Base-by-base conservation (phyloP, 352 stramenopile genomes). In the Elongisporangium senticosum region DNA sequence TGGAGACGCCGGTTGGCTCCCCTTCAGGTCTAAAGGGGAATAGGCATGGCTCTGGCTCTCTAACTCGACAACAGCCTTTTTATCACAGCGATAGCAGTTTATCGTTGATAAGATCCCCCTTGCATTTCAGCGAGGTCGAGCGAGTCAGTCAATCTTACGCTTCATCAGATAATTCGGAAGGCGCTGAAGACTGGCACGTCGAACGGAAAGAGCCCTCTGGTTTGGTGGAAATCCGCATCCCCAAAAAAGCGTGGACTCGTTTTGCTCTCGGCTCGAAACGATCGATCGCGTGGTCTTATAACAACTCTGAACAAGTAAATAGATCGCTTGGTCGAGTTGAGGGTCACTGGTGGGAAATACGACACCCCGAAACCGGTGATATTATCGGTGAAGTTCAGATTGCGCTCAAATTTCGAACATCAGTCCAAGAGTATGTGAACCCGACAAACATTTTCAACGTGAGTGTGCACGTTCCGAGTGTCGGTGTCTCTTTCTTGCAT, bases 281-380 rank as follows among this genome's bases (percentile, higher is more conserved):
- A 24, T 91, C 84, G 0, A 88, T 91, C 53, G 81, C 84, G 43
- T 77, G 86, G 61, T 89, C 84, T 2, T 83, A 91, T 60, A 93
- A 87, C 51, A 87, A 86, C 24, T 79, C 76, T 51, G 80, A 87
- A 22, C 79, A 90, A 53, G 79, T 79, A 15, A 76, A 83, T 43
- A 78, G 76, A 55, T 89, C 78, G 26, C 63, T 95, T 28, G 82
- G 83, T 51, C 64, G 80, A 19, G 68, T 85, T 1, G 83, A 95
- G 69, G 84, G 86, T 0, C 79, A 92, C 39, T 95, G 86, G 86
- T 95, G 86, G 86, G 83, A 89, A 53, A 82, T 95, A 69, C 67
- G 79, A 20, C 74, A 94, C 37, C 78, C 82, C 0, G 82, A 93
- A 50, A 87, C 63, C 3, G 84, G 86, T 1, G 76, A 91, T 48